These are phyloP conservation scores for Neurospora cerealis DNA, from an alignment of 495 filamentous ascomycete genomes.

Conservation along the genomic window DNA sequence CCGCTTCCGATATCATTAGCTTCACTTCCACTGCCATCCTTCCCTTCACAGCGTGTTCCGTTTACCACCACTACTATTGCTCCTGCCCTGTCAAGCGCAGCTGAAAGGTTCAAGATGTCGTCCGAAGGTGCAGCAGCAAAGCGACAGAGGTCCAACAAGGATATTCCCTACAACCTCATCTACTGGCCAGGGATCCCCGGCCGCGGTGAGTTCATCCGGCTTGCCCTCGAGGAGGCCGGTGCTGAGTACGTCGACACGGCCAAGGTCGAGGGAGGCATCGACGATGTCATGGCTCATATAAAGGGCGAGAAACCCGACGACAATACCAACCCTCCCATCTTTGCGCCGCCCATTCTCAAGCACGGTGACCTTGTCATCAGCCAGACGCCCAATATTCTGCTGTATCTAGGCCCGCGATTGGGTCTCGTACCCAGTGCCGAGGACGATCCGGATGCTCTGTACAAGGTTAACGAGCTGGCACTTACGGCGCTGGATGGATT, in stretches of 20 bases:
- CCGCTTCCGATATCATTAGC: not conserved
- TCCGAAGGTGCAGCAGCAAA: slow-evolving; percentile 17
- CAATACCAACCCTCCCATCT: slow-evolving; percentile 44
- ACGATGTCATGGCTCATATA: slow-evolving; percentile 27
- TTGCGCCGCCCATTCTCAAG: slow-evolving; percentile 50
- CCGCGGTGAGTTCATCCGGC: slow-evolving; percentile 55
- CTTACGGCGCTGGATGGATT: slow-evolving; percentile 57
- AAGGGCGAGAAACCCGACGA: slow-evolving; percentile 27
- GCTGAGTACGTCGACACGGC: slow-evolving; percentile 51
- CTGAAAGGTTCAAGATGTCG: slow-evolving; percentile 2
- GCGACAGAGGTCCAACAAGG: slow-evolving; percentile 30
- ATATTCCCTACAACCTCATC: slow-evolving; percentile 44
- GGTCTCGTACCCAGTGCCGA: slow-evolving; percentile 35
- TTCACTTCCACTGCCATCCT: not conserved
- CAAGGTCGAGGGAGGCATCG: slow-evolving; percentile 26
- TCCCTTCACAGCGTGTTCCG: not conserved
- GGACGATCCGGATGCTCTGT: slow-evolving; percentile 35
- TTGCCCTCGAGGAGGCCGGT: slow-evolving; percentile 51
- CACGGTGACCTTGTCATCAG: slow-evolving; percentile 48
- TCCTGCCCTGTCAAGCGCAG: not conserved
- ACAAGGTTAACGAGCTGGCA: slow-evolving; percentile 45
- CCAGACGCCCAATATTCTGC: slow-evolving; percentile 56
- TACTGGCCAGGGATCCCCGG: slow-evolving; percentile 58
- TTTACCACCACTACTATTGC: not conserved
- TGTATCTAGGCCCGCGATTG: slow-evolving; percentile 47